Conservation (phyloP, 495 filamentous ascomycete genomes). For the Aspergillus haitiensis region DNA sequence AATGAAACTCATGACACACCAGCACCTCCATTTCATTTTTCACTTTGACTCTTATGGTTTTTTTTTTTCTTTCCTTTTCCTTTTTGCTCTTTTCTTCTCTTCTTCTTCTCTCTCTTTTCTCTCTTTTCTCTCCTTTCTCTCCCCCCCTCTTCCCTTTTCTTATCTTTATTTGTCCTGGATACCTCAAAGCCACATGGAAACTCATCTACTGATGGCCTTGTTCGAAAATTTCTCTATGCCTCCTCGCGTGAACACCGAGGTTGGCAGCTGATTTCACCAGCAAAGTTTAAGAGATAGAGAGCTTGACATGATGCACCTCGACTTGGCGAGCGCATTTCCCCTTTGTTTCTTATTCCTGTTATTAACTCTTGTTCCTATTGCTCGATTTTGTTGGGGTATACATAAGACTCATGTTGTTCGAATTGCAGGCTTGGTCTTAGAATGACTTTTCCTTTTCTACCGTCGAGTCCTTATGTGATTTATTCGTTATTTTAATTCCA, state of each 20-base stretch:
- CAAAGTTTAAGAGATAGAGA: neutral
- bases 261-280: conserved; percentile 19
- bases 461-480: neutral
- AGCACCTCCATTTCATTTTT: conserved; percentile 1
- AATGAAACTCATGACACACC: conserved; percentile 26
- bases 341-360: too few relatives aligned
- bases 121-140: neutral
- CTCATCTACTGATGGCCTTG: conserved; percentile 8
- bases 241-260: conserved; percentile 25
- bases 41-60: neutral
- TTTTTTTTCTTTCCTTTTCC: conserved; percentile 14
- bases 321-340: too few relatives aligned
- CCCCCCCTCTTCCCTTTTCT: too few relatives aligned
- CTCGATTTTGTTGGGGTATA: neutral
- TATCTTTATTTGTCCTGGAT: conserved; percentile 7
- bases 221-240: conserved; percentile 14
- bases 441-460: neutral
- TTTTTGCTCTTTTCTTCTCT: neutral
- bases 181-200: conserved; percentile 6
- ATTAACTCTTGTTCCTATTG: too few relatives aligned
- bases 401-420: neutral
- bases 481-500: conserved; percentile 4
- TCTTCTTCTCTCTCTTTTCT: neutral
- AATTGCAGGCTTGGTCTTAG: neutral
- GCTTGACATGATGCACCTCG: conserved; percentile 2